Base-by-base conservation (phyloP, 768 basidiomycete species). In the Russula griseocarnosa region DNA sequence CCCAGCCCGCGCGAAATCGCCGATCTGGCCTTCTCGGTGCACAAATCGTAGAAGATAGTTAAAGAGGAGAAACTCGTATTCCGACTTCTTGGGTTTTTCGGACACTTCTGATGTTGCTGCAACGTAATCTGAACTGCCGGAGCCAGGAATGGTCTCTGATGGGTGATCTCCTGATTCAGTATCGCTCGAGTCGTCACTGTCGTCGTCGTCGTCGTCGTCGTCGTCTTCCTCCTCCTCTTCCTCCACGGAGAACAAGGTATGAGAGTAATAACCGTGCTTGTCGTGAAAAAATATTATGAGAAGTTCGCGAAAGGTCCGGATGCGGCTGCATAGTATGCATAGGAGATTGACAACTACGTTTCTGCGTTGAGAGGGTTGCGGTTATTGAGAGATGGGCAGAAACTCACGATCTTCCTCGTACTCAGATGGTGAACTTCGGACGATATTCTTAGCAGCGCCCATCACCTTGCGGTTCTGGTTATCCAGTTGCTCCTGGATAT, bases 201-300 rank as follows among this genome's bases (percentile, higher is more conserved):
- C 63, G 4, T 63, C 66, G 16, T 67, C 69, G 10, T 66, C 67
- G 10, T 63, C 66, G 22, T 79, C 79, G 0, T 81, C 80, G 0
- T 81, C 80, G 0, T 82, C 83, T 1, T 86, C 85, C 71, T 92
- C 91, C 65, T 90, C 87, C 1, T 32, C 32, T 32, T 32, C 91
- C 66, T 90, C 87, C 1, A 88, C 84, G 46, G 86, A 77, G 66
- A 88, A 90, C 49, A 91, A 71, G 11, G 88, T 86, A 66, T 91
- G 87, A 7, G 87, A 86, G 11, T 80, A 85, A 71, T 86, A 88
- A 86, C 91, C 92, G 69, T 91, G 86, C 71, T 91, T 94, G 73
- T 96, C 94, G 70, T 95, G 93, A 73, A 98, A 96, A 79, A 98
- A 98, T 67, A 98, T 96, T 83, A 97, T 90, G 44, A 98, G 84